phyloP scores from a whole-genome alignment of 2,329 filamentous ascomycete species.

The Calonectria pseudoturangicola region DNA sequence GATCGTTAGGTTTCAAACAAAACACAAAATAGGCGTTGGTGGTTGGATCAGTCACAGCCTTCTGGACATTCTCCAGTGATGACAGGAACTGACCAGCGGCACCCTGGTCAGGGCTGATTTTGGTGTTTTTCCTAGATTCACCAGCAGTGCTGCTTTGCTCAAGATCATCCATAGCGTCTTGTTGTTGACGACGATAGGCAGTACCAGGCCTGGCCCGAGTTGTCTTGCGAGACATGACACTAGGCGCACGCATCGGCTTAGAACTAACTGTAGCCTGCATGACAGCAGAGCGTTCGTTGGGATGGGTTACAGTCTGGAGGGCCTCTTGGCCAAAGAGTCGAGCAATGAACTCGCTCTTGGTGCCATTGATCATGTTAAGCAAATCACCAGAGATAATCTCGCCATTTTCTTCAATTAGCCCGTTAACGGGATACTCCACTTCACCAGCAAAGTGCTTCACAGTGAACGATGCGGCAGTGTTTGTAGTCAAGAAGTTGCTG shows the following conservation, averaged over 20 bases:
- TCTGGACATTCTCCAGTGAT: conserved; percentile 92
- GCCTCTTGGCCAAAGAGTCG: conserved; percentile 98
- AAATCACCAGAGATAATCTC: conserved; percentile 97
- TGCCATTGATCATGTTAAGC: conserved; percentile 93
- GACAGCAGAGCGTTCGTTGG: conserved; percentile 90
- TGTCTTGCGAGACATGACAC: conserved; percentile 89
- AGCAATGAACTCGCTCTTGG: conserved; percentile 90
- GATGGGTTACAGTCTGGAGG: conserved; percentile 93
- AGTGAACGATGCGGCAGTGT: conserved; percentile 87
- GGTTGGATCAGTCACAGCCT: conserved; percentile 86
- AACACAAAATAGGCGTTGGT: conserved; percentile 98
- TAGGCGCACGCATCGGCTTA: conserved; percentile 93
- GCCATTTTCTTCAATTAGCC: conserved; percentile 94
- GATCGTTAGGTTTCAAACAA: conserved; percentile 97
- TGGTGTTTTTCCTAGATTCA: conserved; percentile 65
- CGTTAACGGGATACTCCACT: conserved; percentile 92
- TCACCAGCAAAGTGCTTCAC: conserved; percentile 97
- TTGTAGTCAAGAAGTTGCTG: conserved; percentile 92
- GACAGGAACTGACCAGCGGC: conserved; percentile 94
- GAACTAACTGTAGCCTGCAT: conserved; percentile 98
- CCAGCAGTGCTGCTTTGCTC: conserved; percentile 70
- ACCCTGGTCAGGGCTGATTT: conserved; percentile 81
- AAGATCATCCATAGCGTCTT: conserved; percentile 67
- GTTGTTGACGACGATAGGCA: conserved; percentile 61
- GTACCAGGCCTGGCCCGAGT: conserved; percentile 63